Base-by-base conservation (phyloP, 306 rosid species). In the Abrus precatorius region DNA sequence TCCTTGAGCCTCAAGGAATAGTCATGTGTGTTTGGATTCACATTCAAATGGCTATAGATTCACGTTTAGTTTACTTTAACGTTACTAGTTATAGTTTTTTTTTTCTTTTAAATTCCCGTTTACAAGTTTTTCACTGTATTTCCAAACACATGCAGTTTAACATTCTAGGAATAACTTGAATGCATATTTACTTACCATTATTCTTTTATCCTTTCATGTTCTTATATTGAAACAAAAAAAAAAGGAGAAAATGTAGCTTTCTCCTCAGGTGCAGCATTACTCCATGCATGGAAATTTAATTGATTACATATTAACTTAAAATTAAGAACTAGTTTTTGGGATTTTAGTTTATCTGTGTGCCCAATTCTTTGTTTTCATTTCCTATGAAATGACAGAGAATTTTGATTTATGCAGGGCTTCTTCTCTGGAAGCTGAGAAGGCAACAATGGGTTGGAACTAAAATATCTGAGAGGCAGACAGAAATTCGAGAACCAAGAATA, bases 391-490 rank as follows among this genome's bases (percentile, higher is more conserved):
- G 43, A 57, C 56, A 56, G n/a, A 74, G 55, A 76, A 48, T 48
- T 76, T 76, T 34, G 77, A 62, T 85, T 78, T 57, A 61, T 84
- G 88, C 91, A 95, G 99, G 99, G 73, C 86, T 91, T 62, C 74
- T 85, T 89, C 87, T 87, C 50, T 95, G 99, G 97, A 86, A 91
- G 79, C 91, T 88, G 85, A 79, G 78, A 36, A 89, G 99, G 85
- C 90, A 87, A 81, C 91, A 93, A 80, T 95, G 97, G 99, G 29
- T 80, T 77, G 94, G 89, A 85, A 89, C 80, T 59, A 90, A 80
- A 78, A 81, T 4, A 67, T 81, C 87, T 5, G 61, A 81, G 77
- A 79, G 56, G 63, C 62, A 9, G 43, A 50, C 54, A 41, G 61
- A 80, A 84, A 76, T 62, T 78, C 81, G 45, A 85, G 92, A 87